Evolutionary conservation across 257 asterid species (phyloP).

Genomic region (Rubia yunnanensis): DNA sequence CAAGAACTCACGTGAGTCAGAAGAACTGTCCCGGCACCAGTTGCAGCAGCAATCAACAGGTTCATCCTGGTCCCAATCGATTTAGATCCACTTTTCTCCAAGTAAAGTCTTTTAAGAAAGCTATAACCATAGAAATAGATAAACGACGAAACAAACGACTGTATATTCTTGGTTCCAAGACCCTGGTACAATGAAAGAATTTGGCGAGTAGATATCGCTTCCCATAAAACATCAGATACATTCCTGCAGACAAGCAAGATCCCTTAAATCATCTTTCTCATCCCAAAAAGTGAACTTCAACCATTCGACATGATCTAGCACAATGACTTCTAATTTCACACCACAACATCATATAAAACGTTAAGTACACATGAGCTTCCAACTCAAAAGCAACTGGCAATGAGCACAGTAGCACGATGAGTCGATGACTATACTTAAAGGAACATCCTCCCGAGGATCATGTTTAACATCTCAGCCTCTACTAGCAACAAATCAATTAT

Average conservation of each 20-base stretch:
- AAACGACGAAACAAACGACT: slow-evolving; percentile 73
- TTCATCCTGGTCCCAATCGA: slow-evolving; percentile 82
- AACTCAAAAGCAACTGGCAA: not conserved
- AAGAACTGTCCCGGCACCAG: slow-evolving; percentile 76
- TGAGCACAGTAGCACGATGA: not conserved
- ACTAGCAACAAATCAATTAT: not conserved
- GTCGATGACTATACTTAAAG: too few relatives aligned
- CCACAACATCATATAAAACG: not conserved
- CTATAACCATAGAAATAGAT: slow-evolving; percentile 88
- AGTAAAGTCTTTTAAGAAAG: slow-evolving; percentile 66
- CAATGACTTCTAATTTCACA: not conserved
- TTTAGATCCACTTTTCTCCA: slow-evolving; percentile 56
- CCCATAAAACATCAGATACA: slow-evolving; percentile 76
- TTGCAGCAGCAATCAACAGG: slow-evolving; percentile 82
- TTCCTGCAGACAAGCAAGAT: slow-evolving; percentile 42
- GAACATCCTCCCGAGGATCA: not conserved
- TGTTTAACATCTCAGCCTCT: not conserved
- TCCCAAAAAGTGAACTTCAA: not conserved
- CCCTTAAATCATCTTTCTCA: slow-evolving; percentile 2
- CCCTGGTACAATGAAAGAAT: slow-evolving; percentile 79
- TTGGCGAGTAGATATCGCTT: slow-evolving; percentile 69
- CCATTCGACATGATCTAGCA: not conserved
- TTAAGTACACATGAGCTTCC: not conserved
- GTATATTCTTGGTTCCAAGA: slow-evolving; percentile 77
- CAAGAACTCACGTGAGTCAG: slow-evolving; percentile 52